Base-by-base conservation (phyloP, 2,329 filamentous ascomycete genomes). In the Fusarium scirpi region DNA sequence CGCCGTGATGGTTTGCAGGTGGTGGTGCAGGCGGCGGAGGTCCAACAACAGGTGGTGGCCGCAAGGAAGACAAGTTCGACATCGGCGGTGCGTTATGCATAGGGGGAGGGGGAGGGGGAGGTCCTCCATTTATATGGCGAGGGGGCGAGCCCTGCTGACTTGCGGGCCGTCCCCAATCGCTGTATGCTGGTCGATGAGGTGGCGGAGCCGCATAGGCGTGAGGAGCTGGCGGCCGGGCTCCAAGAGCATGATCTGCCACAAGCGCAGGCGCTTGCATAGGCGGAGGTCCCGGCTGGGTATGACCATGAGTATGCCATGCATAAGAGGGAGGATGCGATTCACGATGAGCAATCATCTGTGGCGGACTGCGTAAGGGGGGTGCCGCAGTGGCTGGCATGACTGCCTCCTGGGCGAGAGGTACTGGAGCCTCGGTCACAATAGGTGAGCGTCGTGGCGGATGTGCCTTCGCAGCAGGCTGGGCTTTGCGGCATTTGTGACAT, bases 401-500 rank as follows among this genome's bases (percentile, higher is more conserved):
- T 47, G 70, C 59, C 24, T 69, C 68, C 38, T 61, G 70, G 18
- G 46, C 48, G 24, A 70, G 58, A 11, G 71, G 63, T 40, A 66
- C 69, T 45, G 69, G 61, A 58, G 65, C 47, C 45, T 77, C 77
- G 30, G 70, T 57, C 22, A 66, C 27, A 8, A 70, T 44, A 43
- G 75, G 64, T 20, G 74, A 71, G 40, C 68, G 69, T 30, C 60
- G 67, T 44, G 71, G 63, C 12, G 62, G 61, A 20, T 77, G 75
- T 13, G 77, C 67, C 25, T 74, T 74, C 69, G 85, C 82, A 56
- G 84, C 82, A 27, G 83, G 84, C 61, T 85, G 85, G 30, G 80
- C 78, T 76, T 88, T 90, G 70, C 84, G 86, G 76, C 92, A 94
- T 78, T 93, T 92, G 80, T 94, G 92, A 74, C 92, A 94, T 78